A percentile compares a stretch with the other conserved stretches of the same genome.
Evolutionary conservation across 345 rosid species (phyloP).

Genomic region (Populus simonii): DNA sequence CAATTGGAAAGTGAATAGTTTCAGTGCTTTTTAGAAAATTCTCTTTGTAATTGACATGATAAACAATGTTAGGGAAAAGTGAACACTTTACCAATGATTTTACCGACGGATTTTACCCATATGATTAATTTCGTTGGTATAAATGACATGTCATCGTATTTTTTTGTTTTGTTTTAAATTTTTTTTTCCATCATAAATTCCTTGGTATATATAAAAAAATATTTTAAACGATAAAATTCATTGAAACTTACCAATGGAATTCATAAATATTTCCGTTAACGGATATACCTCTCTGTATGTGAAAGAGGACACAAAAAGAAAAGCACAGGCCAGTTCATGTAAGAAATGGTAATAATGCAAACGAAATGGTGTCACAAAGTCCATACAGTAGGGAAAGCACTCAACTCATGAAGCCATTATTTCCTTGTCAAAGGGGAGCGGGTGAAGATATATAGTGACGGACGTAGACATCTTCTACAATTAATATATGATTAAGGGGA

Average conservation of each 20-base stretch:
- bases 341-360: neutral
- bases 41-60: rapidly evolving
- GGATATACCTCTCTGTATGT: neutral
- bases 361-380: neutral
- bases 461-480: too few relatives aligned
- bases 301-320: neutral
- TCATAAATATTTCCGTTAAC: too few relatives aligned
- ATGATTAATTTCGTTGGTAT: rapidly evolving
- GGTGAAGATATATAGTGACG: neutral
- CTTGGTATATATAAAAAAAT: rapidly evolving
- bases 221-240: too few relatives aligned
- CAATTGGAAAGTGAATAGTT: too few relatives aligned
- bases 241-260: rapidly evolving
- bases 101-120: rapidly evolving
- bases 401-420: neutral
- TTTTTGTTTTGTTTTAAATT: too few relatives aligned
- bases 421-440: neutral
- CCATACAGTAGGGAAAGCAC: neutral
- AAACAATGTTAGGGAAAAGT: rapidly evolving
- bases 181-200: rapidly evolving
- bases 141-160: too few relatives aligned
- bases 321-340: neutral
- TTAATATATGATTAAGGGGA: neutral
- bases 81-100: too few relatives aligned
- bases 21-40: rapidly evolving